These are phyloP conservation scores for Termitomyces sp. DNA, from an alignment of 768 basidiomycete genomes.

Conservation along the genomic window DNA sequence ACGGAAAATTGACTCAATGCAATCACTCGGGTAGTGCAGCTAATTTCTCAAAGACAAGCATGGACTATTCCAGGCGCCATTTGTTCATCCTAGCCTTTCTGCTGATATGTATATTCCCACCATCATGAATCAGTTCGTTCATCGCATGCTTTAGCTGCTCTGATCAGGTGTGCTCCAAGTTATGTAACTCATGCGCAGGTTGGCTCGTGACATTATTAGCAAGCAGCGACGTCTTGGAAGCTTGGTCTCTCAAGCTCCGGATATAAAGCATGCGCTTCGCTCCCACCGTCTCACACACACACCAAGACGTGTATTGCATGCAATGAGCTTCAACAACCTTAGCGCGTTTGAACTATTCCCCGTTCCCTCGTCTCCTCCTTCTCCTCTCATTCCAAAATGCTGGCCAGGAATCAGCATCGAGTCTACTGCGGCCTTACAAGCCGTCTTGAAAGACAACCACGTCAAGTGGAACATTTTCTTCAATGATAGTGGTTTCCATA, in stretches of 20 bases:
- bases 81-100: too few relatives aligned
- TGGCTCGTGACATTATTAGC: constrained; percentile 1
- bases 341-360: constrained; percentile 23
- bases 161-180: too few relatives aligned
- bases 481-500: constrained; percentile 46
- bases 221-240: background rate
- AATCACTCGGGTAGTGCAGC: too few relatives aligned
- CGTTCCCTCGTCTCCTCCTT: constrained; percentile 20
- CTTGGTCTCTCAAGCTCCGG: background rate
- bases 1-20: too few relatives aligned
- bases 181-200: background rate
- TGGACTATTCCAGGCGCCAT: too few relatives aligned
- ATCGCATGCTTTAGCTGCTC: too few relatives aligned
- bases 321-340: background rate
- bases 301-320: background rate
- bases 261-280: background rate
- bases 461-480: constrained; percentile 42
- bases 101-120: too few relatives aligned
- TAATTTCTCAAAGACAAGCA: too few relatives aligned
- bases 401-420: constrained; percentile 30
- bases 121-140: too few relatives aligned
- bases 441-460: constrained; percentile 45
- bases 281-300: background rate
- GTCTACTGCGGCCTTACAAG: constrained; percentile 23
- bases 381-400: constrained; percentile 21